A percentile compares a stretch with the other conserved stretches of the same genome.
Conservation (phyloP, 2,329 filamentous ascomycete species). For the Ophiostoma quercus region DNA sequence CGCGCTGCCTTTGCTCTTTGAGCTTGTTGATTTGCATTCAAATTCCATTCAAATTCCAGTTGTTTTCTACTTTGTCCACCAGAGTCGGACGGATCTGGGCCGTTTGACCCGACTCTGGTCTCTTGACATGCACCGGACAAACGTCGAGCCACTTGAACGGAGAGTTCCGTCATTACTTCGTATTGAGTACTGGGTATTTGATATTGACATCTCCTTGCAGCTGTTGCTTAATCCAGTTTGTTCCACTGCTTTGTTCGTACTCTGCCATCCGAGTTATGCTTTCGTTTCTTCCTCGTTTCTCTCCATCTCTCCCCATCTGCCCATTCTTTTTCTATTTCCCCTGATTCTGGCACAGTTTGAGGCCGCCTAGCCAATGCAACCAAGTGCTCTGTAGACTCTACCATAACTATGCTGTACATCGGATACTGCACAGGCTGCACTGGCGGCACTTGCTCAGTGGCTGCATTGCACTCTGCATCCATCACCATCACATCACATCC, state of each 20-base stretch:
- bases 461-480: not conserved
- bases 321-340: constrained; percentile 1
- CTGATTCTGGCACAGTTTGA: constrained; percentile 9
- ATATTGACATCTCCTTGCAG: not conserved
- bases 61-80: no score
- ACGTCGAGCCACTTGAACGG: not conserved
- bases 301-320: not conserved
- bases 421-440: not conserved
- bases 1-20: not conserved
- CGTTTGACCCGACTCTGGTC: not conserved
- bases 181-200: not conserved
- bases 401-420: not conserved
- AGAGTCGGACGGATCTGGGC: no score
- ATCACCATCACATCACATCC: constrained; percentile 9
- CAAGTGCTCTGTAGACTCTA: not conserved
- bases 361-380: constrained; percentile 14
- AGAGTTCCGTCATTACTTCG: not conserved
- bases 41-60: no score
- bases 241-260: not conserved
- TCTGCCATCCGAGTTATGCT: not conserved
- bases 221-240: not conserved
- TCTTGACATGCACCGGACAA: not conserved
- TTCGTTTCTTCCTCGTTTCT: not conserved
- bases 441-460: no score
- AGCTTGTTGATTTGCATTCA: no score